phyloP scores from a whole-genome alignment of 441 rosid species.

The Macaranga tanarius region DNA sequence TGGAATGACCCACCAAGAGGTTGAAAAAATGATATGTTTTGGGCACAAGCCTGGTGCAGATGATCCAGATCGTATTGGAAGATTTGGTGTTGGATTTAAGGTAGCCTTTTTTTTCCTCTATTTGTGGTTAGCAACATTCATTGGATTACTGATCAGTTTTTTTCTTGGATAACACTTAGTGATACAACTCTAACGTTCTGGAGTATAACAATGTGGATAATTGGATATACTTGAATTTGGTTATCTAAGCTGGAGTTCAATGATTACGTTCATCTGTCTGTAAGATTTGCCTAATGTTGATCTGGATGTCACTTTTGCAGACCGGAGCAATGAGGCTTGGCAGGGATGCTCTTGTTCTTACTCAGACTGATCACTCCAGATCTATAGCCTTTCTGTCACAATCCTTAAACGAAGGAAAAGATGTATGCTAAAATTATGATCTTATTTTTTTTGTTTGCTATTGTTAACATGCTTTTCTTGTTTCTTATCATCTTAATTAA shows the following conservation, averaged over 20 bases:
- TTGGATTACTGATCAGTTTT: background rate
- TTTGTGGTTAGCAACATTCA: background rate
- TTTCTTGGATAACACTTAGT: background rate
- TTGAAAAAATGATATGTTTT: constrained; percentile 36
- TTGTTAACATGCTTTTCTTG: background rate
- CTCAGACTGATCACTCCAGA: constrained; percentile 39
- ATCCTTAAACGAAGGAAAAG: constrained; percentile 41
- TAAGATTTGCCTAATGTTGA: constrained; percentile 16
- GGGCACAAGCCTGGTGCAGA: constrained; percentile 38
- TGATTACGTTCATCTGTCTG: background rate
- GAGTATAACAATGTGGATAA: background rate
- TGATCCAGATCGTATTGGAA: constrained; percentile 36
- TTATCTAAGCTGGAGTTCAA: background rate
- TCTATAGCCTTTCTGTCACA: constrained; percentile 45
- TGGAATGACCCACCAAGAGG: constrained; percentile 39
- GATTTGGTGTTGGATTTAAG: constrained; percentile 48
- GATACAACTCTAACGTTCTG: background rate
- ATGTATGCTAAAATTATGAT: constrained; percentile 21
- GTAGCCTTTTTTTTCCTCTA: constrained; percentile 19
- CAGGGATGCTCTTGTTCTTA: constrained; percentile 39
- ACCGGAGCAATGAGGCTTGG: constrained; percentile 47
- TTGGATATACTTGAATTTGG: background rate
- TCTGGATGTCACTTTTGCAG: constrained; percentile 25
- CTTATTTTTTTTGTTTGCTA: background rate
- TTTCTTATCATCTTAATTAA: constrained; percentile 6